A percentile compares a stretch with the other conserved stretches of the same genome.
Evolutionary conservation across 176 grass and related monocot species (phyloP).

Genomic region (Panicum miliaceum): DNA sequence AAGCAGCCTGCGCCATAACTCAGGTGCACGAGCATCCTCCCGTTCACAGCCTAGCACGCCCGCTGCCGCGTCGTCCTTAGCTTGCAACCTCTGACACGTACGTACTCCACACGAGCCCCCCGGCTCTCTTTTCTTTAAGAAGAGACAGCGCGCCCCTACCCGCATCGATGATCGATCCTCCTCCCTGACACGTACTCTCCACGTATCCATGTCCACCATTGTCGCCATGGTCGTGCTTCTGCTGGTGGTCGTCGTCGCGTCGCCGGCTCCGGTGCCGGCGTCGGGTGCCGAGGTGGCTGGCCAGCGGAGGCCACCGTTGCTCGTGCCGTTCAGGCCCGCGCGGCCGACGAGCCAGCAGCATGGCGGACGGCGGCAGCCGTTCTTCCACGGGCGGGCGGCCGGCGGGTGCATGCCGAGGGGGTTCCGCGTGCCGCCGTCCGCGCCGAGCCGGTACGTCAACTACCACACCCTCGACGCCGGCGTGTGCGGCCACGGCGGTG

Average conservation of each 20-base stretch:
- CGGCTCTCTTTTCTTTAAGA: not conserved
- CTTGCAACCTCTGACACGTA: not conserved
- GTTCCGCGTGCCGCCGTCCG: conserved; percentile 63
- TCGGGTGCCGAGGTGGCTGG: not conserved
- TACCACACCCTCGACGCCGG: conserved; percentile 72
- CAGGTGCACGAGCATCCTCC: conserved; percentile 61
- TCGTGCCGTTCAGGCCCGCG: conserved; percentile 24
- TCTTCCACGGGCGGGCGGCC: conserved; percentile 39
- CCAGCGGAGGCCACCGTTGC: not conserved
- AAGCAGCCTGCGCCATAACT: conserved; percentile 46
- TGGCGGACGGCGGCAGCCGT: conserved; percentile 15
- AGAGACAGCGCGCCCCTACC: not conserved
- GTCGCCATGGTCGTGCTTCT: conserved; percentile 39
- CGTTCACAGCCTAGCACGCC: conserved; percentile 29
- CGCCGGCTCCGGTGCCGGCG: not conserved
- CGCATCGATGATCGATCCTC: not conserved
- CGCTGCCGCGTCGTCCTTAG: not conserved
- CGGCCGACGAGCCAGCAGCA: not conserved
- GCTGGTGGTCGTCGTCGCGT: conserved; percentile 1
- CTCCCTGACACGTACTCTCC: not conserved
- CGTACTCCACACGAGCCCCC: conserved; percentile 7
- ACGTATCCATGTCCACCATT: conserved; percentile 26
- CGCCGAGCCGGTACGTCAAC: conserved; percentile 83
- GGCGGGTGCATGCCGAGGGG: conserved; percentile 79
- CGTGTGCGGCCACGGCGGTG: conserved; percentile 35